A percentile compares a stretch with the other conserved stretches of the same genome.
These are phyloP conservation scores for Cryptococcus depauperatus DNA, from an alignment of 1,284 basidiomycete genomes.

Conservation along the genomic window DNA sequence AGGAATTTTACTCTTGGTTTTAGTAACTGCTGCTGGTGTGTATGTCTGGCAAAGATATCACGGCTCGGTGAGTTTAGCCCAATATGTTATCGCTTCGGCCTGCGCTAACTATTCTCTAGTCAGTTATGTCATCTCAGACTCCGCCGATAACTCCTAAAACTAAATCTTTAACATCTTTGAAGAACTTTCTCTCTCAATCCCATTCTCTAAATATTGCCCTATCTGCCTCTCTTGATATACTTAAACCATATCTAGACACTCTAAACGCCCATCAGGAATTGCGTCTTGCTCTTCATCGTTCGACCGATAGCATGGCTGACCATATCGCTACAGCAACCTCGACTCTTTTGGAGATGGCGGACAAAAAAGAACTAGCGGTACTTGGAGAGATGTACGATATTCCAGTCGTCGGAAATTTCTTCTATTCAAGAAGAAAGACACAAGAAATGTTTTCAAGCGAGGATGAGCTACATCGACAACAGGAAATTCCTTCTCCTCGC, in stretches of 20 bases:
- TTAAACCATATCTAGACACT: constrained; percentile 9
- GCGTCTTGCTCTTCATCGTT: constrained; percentile 28
- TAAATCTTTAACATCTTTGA: constrained; percentile 9
- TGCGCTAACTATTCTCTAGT: no score
- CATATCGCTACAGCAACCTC: constrained; percentile 33
- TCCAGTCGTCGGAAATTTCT: constrained; percentile 20
- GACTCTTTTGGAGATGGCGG: constrained; percentile 25
- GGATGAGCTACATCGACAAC: constrained; percentile 1
- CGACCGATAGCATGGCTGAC: constrained; percentile 36
- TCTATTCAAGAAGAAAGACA: constrained; percentile 11
- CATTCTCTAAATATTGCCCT: constrained; percentile 14
- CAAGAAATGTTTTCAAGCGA: constrained; percentile 2
- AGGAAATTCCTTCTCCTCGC: background rate
- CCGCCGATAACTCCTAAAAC: constrained; percentile 1
- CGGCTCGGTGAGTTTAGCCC: background rate
- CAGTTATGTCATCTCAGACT: background rate
- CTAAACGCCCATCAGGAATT: constrained; percentile 15
- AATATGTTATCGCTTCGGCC: no score
- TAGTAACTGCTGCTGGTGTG: background rate
- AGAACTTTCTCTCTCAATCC: constrained; percentile 18
- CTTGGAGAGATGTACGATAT: constrained; percentile 42
- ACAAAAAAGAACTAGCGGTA: constrained; percentile 27
- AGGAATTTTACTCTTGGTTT: background rate
- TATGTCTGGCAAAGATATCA: background rate
- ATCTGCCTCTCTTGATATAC: constrained; percentile 18